A percentile compares a stretch with the other conserved stretches of the same genome.
These are phyloP conservation scores for Trametopsis cervina DNA, from an alignment of 768 basidiomycete genomes.

Conservation along the genomic window DNA sequence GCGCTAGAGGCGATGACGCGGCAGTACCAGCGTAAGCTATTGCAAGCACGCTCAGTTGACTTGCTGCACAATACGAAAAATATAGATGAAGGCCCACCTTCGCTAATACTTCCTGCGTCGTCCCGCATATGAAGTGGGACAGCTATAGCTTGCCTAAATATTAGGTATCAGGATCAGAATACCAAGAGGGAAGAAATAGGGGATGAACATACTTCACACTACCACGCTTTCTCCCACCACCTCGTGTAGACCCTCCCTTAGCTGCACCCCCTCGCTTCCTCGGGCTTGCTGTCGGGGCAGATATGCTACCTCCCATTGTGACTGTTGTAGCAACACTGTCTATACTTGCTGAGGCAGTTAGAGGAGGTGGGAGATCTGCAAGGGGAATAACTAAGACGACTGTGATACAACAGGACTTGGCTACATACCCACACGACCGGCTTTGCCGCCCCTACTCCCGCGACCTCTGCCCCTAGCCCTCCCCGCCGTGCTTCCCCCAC, in stretches of 20 bases:
- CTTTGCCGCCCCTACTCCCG: slow-evolving; percentile 14
- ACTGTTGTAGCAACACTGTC: slow-evolving; percentile 13
- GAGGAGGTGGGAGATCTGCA: slow-evolving; percentile 7
- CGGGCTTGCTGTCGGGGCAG: slow-evolving; percentile 7
- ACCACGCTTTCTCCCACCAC: slow-evolving; percentile 24
- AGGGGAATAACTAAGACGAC: slow-evolving; percentile 27
- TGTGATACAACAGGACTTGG: slow-evolving; percentile 29
- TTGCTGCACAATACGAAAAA: not conserved
- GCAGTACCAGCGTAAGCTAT: slow-evolving; percentile 62
- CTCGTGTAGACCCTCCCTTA: slow-evolving; percentile 17
- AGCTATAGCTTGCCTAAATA: slow-evolving; percentile 15
- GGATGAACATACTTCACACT: slow-evolving; percentile 18
- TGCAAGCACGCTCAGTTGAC: not conserved
- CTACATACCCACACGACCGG: slow-evolving; percentile 4
- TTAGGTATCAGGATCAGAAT: not conserved
- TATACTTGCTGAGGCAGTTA: slow-evolving; percentile 4
- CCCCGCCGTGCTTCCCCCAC: slow-evolving; percentile 16
- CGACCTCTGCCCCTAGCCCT: slow-evolving; percentile 39
- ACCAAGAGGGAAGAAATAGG: no score
- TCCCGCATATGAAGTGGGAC: slow-evolving; percentile 26
- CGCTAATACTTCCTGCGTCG: slow-evolving; percentile 50
- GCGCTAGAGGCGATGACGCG: slow-evolving; percentile 62
- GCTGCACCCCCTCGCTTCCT: slow-evolving; percentile 21
- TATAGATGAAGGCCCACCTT: slow-evolving; percentile 36
- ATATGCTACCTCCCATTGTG: slow-evolving; percentile 7